A percentile compares a stretch with the other conserved stretches of the same genome.
phyloP scores from a whole-genome alignment of 441 rosid species.

The Pelargonium myrrhifolium region DNA sequence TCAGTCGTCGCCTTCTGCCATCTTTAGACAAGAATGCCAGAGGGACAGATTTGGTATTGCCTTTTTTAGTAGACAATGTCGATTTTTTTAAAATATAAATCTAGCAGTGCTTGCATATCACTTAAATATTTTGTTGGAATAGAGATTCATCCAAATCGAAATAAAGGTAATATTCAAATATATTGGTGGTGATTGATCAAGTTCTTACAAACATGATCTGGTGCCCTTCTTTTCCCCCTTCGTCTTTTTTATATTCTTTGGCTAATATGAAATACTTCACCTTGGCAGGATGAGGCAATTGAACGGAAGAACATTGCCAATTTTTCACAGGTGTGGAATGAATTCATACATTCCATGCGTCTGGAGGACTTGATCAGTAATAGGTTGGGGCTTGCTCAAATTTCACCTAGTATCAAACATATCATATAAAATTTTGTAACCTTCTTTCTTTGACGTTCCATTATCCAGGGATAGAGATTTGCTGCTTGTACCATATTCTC shows the following conservation, averaged over 20 bases:
- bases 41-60: constrained; percentile 32
- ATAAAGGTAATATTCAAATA: neutral
- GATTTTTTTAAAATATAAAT: neutral
- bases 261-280: neutral
- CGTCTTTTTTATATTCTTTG: neutral
- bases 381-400: constrained; percentile 28
- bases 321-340: constrained; percentile 84
- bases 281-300: constrained; percentile 38
- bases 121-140: neutral
- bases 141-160: neutral
- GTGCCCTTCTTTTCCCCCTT: neutral
- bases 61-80: neutral
- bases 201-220: constrained; percentile 3
- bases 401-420: constrained; percentile 14
- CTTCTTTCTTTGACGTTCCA: constrained; percentile 20
- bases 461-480: constrained; percentile 70
- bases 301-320: constrained; percentile 45
- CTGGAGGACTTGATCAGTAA: constrained; percentile 80
- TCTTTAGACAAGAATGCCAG: constrained; percentile 23
- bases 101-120: neutral
- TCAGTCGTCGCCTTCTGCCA: constrained; percentile 57
- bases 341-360: constrained; percentile 78
- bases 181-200: neutral
- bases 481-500: constrained; percentile 78
- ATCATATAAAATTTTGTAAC: constrained; percentile 13